Evolutionary conservation across 345 rosid genomes (phyloP).

Genomic region (Eucalyptus caleyi): DNA sequence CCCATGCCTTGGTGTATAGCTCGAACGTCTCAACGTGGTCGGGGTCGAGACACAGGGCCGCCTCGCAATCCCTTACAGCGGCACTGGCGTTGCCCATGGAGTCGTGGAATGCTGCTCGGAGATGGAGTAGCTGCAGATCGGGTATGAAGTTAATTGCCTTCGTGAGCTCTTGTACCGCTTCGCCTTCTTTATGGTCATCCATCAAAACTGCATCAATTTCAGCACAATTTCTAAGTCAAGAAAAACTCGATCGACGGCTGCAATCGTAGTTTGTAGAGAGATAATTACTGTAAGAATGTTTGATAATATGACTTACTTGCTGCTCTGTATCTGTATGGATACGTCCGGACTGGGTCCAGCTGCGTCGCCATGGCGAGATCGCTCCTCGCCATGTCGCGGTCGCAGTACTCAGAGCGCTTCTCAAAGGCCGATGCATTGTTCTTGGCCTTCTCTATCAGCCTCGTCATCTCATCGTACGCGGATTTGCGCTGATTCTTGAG

Average conservation of each 20-base stretch:
- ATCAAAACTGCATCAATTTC: constrained; percentile 52
- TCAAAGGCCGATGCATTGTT: constrained; percentile 90
- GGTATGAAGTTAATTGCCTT: constrained; percentile 80
- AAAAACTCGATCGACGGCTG: background rate
- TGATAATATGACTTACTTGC: constrained; percentile 41
- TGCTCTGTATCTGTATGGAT: constrained; percentile 96
- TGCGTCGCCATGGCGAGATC: constrained; percentile 76
- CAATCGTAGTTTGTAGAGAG: background rate
- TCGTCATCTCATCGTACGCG: constrained; percentile 96
- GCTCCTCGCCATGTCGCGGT: constrained; percentile 79
- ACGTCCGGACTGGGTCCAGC: constrained; percentile 90
- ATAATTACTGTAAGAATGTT: background rate
- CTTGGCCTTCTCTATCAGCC: constrained; percentile 79
- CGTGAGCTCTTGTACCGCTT: constrained; percentile 81
- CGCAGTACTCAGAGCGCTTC: constrained; percentile 96
- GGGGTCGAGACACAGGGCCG: constrained; percentile 89
- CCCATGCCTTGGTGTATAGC: constrained; percentile 43
- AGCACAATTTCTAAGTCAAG: background rate
- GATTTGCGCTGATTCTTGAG: constrained; percentile 73
- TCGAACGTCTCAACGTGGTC: constrained; percentile 49
- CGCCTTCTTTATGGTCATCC: constrained; percentile 92
- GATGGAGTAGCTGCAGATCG: constrained; percentile 86
- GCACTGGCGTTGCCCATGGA: constrained; percentile 52
- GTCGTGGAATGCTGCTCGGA: constrained; percentile 86
- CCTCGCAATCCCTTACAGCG: constrained; percentile 79